Evolutionary conservation across 2,329 filamentous ascomycete species (phyloP).

Genomic region (Cordyceps farinosa): DNA sequence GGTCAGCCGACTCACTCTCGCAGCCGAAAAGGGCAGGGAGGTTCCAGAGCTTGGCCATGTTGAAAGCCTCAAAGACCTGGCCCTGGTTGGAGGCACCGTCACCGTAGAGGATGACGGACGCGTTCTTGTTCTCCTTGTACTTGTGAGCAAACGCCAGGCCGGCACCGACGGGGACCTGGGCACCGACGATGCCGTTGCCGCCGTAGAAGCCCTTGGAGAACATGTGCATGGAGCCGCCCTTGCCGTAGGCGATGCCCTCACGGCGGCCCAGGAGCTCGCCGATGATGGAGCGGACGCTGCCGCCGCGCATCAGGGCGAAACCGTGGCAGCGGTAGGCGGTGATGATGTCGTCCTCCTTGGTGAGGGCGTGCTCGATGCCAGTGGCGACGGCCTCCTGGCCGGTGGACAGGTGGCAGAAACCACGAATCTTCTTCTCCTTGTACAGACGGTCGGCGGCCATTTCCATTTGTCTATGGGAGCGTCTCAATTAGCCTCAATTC

Average conservation of each 20-base stretch:
- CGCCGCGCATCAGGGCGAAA: slow-evolving; percentile 95
- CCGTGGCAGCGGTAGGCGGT: slow-evolving; percentile 99
- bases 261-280: slow-evolving; percentile 92
- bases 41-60: slow-evolving; percentile 99
- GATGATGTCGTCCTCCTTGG: slow-evolving; percentile 88
- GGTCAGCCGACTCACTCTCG: slow-evolving; percentile 69
- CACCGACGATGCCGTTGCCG: slow-evolving; percentile 98
- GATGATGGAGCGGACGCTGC: slow-evolving; percentile 84
- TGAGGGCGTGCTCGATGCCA: slow-evolving; percentile 95
- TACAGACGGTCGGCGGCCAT: slow-evolving; percentile 98
- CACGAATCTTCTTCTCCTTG: slow-evolving; percentile 99
- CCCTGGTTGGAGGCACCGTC: slow-evolving; percentile 99
- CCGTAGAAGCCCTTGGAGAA: slow-evolving; percentile 97
- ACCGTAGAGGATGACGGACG: slow-evolving; percentile 88
- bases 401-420: slow-evolving; percentile 98
- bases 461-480: slow-evolving; percentile 80
- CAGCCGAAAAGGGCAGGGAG: slow-evolving; percentile 93
- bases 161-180: slow-evolving; percentile 94
- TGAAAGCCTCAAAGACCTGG: slow-evolving; percentile 99
- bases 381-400: slow-evolving; percentile 97
- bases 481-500: slow-evolving; percentile 27
- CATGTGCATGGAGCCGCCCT: slow-evolving; percentile 99
- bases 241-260: slow-evolving; percentile 96
- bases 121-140: slow-evolving; percentile 83
- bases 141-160: slow-evolving; percentile 96